Evolutionary conservation across 2,329 filamentous ascomycete species (phyloP), one percentile per base, ranked within the genome.

Genomic region (Nothophaeocryptopus gaeumannii): DNA sequence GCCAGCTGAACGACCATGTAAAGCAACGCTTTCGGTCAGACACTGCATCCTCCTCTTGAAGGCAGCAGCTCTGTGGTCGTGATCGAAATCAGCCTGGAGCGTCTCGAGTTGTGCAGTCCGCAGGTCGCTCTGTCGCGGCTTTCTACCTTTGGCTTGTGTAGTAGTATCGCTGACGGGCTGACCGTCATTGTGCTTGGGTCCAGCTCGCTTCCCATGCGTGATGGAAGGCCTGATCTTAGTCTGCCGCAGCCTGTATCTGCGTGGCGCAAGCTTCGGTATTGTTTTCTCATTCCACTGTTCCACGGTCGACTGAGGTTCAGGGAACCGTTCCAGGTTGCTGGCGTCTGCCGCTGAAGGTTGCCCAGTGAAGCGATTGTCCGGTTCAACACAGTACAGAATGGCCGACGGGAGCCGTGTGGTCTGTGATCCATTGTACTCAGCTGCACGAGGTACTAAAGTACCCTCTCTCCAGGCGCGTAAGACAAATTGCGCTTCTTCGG

Each of bases 381-480:
- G 20, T 26, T 26, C 20, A 26, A 26, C 20, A 26, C 7, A 26
- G 3, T 26, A 3, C 20, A 4, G 20, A 26, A 26, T 26, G 20
- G 20, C 20, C 7, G 20, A 26, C 20, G 20, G 20, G 20, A 26
- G 20, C 7, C 7, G 20, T 7, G 20, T 26, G 20, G 7, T 3
- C 20, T 26, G 20, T 26, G 7, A 26, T 26, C 3, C 20, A 26
- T 26, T 26, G 20, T 26, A 7, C 7, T 26, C 20, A 26, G 20
- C 20, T 26, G 20, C 20, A 26, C 39, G 43, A 20, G 46, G 56
- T 12, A 41, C 40, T 20, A 65, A 55, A 8, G 45, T 58, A 16
- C 80, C 79, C 32, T 64, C 63, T 55, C 66, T 74, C 81, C 81
- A 83, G 48, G 75, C 69, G 39, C 62, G 66, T 43, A 84, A 67